These are phyloP conservation scores for Cunninghamia lanceolata DNA, from an alignment of 75 land plant genomes.

Conservation along the genomic window DNA sequence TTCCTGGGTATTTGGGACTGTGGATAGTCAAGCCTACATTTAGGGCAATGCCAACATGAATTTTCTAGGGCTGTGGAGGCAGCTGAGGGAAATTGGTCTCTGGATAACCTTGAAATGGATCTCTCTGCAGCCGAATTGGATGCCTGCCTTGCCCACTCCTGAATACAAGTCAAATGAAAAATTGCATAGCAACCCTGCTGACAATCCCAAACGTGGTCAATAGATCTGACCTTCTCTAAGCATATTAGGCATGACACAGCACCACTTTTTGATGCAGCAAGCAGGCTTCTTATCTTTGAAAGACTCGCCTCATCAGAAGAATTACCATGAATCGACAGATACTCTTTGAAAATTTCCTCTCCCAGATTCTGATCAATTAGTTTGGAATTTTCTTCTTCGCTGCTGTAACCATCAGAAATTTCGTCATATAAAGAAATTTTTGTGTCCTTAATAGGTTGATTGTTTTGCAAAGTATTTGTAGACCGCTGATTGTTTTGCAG, in stretches of 20 bases:
- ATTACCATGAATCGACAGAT: constrained; percentile 8
- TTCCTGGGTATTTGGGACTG: constrained; percentile 50
- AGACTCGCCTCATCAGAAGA: background rate
- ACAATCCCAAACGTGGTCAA: constrained; percentile 93
- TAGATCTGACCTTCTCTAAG: constrained; percentile 68
- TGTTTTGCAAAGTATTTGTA: constrained; percentile 2
- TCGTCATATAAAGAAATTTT: background rate
- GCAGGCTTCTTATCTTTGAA: constrained; percentile 67
- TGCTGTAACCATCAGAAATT: background rate
- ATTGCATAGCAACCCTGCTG: constrained; percentile 66
- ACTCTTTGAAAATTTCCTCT: constrained; percentile 4
- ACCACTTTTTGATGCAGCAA: constrained; percentile 68
- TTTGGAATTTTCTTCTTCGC: constrained; percentile 1
- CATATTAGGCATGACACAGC: constrained; percentile 89
- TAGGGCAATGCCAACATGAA: constrained; percentile 87
- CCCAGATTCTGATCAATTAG: background rate
- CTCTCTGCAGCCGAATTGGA: constrained; percentile 43
- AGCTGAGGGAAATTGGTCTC: constrained; percentile 38
- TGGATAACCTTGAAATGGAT: constrained; percentile 41
- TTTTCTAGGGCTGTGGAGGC: constrained; percentile 28
- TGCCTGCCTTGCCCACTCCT: constrained; percentile 84
- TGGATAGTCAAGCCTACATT: constrained; percentile 70
- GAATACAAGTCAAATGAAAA: constrained; percentile 91
- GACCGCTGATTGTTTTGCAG: background rate
- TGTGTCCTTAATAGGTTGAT: background rate